A percentile compares a stretch with the other conserved stretches of the same genome.
Evolutionary conservation across 768 basidiomycete species (phyloP).

Genomic region (Boletus speciosus): DNA sequence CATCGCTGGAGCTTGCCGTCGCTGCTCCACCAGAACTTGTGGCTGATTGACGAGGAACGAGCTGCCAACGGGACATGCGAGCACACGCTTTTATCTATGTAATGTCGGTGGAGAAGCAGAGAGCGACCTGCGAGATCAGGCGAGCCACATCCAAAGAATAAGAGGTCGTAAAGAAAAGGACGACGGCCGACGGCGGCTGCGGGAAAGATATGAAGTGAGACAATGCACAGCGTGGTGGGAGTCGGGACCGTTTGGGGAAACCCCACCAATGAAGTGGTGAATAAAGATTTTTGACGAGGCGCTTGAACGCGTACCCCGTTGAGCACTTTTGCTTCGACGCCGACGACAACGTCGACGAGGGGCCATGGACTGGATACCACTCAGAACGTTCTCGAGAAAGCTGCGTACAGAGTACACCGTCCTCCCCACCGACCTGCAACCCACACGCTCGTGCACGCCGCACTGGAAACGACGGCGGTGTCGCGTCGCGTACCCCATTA

Average conservation of each 20-base stretch:
- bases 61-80: neutral
- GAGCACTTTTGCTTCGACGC: neutral
- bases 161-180: neutral
- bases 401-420: conserved; percentile 4
- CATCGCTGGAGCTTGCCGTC: neutral
- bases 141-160: neutral
- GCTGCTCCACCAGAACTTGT: neutral
- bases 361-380: neutral
- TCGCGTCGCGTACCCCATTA: conserved; percentile 8
- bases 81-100: neutral
- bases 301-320: too few species aligned
- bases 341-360: neutral
- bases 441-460: neutral
- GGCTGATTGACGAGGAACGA: neutral
- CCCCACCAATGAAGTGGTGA: too few species aligned
- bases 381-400: neutral
- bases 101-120: neutral
- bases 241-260: too few species aligned
- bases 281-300: too few species aligned
- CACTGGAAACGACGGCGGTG: conserved; percentile 11
- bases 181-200: neutral
- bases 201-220: too few species aligned
- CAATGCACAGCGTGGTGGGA: too few species aligned
- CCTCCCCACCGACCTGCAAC: conserved; percentile 7
- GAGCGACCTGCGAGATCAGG: neutral